These are phyloP conservation scores for Trichophyton schoenleinii DNA, from an alignment of 2,329 filamentous ascomycete species.

Conservation along the genomic window DNA sequence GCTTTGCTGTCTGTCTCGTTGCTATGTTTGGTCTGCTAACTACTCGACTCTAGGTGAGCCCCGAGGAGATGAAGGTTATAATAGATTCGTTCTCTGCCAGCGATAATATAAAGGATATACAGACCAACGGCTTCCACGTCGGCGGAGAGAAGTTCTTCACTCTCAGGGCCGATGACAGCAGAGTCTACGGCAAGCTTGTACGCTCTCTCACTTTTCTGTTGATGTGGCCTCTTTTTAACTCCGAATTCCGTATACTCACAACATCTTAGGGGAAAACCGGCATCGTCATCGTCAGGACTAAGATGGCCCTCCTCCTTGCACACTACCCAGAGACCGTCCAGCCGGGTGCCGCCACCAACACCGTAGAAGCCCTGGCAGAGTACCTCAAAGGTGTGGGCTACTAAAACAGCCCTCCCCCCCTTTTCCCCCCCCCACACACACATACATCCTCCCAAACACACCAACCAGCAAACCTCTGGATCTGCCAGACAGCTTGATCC, in stretches of 20 bases:
- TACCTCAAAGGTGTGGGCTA: slow-evolving; percentile 72
- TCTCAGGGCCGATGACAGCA: slow-evolving; percentile 61
- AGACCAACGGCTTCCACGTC: slow-evolving; percentile 61
- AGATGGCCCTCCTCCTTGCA: slow-evolving; percentile 73
- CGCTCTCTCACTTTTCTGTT: background rate
- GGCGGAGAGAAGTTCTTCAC: slow-evolving; percentile 66
- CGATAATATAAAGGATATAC: slow-evolving; percentile 49
- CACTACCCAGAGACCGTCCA: slow-evolving; percentile 67
- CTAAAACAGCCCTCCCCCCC: slow-evolving; percentile 30
- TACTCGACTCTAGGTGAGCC: slow-evolving; percentile 32
- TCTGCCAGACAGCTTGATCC: background rate
- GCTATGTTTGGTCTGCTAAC: too few relatives aligned
- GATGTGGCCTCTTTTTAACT: background rate
- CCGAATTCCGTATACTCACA: background rate
- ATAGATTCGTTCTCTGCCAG: slow-evolving; percentile 39
- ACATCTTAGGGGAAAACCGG: slow-evolving; percentile 60
- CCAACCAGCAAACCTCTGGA: background rate
- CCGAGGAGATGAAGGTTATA: slow-evolving; percentile 44
- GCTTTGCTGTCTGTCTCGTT: background rate
- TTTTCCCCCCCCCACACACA: background rate
- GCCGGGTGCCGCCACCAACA: slow-evolving; percentile 63
- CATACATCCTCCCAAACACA: too few relatives aligned
- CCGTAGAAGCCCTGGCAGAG: slow-evolving; percentile 72
- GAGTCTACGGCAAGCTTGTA: slow-evolving; percentile 72
- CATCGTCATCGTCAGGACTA: slow-evolving; percentile 72